Percentiles rank a stretch among this genome's conserved stretches.
phyloP scores from a whole-genome alignment of 768 basidiomycete genomes.

The Rhodotorula babjevae region DNA sequence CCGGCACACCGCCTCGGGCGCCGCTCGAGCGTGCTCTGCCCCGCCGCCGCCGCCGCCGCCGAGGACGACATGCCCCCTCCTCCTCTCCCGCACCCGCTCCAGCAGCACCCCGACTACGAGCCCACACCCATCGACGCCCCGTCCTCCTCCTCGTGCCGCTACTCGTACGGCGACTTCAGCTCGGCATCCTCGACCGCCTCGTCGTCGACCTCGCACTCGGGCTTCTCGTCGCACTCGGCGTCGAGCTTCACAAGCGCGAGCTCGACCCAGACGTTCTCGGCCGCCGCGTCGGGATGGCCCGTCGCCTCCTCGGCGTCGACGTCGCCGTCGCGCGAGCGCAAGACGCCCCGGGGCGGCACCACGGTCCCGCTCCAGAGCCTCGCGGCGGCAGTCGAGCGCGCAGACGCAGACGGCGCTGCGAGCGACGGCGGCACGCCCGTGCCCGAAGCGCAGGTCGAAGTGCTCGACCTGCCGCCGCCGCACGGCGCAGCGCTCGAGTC shows the following conservation, averaged over 20 bases:
- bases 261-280: slow-evolving; percentile 25
- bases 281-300: not conserved
- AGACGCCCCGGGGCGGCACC: too few relatives aligned
- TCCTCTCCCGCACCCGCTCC: not conserved
- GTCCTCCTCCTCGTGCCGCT: not conserved
- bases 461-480: not conserved
- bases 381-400: not conserved
- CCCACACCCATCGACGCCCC: not conserved
- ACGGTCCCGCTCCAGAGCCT: not conserved
- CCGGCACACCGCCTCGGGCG: not conserved
- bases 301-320: not conserved
- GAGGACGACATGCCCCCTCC: not conserved
- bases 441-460: not conserved
- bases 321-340: too few relatives aligned
- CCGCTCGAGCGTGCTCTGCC: too few relatives aligned
- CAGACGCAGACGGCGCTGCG: too few relatives aligned
- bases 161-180: slow-evolving; percentile 24
- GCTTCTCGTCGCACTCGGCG: slow-evolving; percentile 23
- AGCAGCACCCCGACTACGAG: not conserved
- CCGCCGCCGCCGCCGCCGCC: not conserved
- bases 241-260: slow-evolving; percentile 21
- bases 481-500: too few relatives aligned
- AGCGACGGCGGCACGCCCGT: not conserved
- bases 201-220: slow-evolving; percentile 18
- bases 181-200: slow-evolving; percentile 21